Percentiles rank a stretch among this genome's conserved stretches.
phyloP scores from a whole-genome alignment of 345 rosid genomes.

The Mallotus nudiflorus region DNA sequence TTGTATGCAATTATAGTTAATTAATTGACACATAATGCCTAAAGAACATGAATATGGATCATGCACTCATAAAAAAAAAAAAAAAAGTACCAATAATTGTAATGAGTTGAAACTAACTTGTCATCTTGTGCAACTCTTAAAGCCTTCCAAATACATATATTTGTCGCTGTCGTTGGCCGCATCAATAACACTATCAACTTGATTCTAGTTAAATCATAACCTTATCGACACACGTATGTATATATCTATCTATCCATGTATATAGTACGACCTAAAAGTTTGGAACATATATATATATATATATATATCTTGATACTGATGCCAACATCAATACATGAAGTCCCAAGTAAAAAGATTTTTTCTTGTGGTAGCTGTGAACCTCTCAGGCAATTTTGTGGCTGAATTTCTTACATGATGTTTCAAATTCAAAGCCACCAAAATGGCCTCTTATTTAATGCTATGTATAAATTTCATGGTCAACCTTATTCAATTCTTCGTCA shows the following conservation, averaged over 20 bases:
- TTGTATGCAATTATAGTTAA: neutral
- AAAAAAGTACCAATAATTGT: slow-evolving; percentile 11
- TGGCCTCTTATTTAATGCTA: slow-evolving; percentile 7
- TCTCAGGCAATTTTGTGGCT: no score
- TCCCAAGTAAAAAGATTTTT: neutral
- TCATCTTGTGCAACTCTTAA: neutral
- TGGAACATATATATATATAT: no score
- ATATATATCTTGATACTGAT: neutral
- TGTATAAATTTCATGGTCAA: neutral
- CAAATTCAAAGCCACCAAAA: neutral
- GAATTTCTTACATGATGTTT: neutral
- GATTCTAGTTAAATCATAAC: neutral
- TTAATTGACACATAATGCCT: slow-evolving; percentile 8
- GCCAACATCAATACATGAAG: neutral
- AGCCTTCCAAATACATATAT: neutral
- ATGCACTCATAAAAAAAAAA: slow-evolving; percentile 1
- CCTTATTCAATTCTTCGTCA: neutral
- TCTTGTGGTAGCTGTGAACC: neutral
- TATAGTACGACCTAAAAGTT: neutral
- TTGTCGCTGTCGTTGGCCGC: slow-evolving; percentile 6
- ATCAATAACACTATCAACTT: neutral
- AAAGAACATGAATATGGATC: neutral
- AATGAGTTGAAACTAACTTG: slow-evolving; percentile 17
- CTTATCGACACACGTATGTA: neutral
- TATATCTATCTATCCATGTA: neutral